Evolutionary conservation across 2,329 filamentous ascomycete species (phyloP), one percentile per base, ranked within the genome.

Genomic region (Alternaria ethzedia): DNA sequence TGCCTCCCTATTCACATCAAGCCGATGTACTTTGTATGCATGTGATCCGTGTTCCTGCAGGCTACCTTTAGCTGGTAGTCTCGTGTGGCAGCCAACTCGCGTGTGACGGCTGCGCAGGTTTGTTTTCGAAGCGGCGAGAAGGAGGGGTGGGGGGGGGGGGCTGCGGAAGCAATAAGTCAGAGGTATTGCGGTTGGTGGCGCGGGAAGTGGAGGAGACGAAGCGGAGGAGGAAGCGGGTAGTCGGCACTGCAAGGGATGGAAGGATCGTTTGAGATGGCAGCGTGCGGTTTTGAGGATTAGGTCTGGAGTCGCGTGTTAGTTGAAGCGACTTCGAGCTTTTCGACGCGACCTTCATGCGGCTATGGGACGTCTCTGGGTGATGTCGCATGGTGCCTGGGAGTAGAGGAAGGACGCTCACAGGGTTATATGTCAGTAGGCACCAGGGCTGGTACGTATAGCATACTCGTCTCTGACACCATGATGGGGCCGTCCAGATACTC

Each of bases 381-480:
- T 41, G 49, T 36, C 30, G 49, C 49, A 17, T 12, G 9, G 49
- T 23, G 20, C 6, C 36, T 52, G 9, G 30, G 23, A 25, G 61
- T 65, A 45, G 46, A 20, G 21, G 11, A 32, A 49, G 11, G 13
- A 32, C 21, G 58, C 72, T 68, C 69, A 74, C 73, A 30, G 7
- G 73, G 70, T 62, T 77, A 69, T 11, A 77, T 51, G 58, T 74
- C 75, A 20, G 69, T 70, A 62, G 75, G 74, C 12, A 77, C 52
- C 1, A 77, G 59, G 15, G 73, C 74, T 8, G 68, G 72, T 71
- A 70, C 75, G 55, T 65, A 45, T 10, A 72, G 71, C 8, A 77
- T 59, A 10, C 61, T 62, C 10, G 68, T 75, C 32, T 72, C 72
- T 36, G 75, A 69, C 20, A 21, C 49, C 20, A 52, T 52, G 5